Base-by-base conservation (phyloP, 2,329 filamentous ascomycete species). In the Ophiocordyceps unilateralis region DNA sequence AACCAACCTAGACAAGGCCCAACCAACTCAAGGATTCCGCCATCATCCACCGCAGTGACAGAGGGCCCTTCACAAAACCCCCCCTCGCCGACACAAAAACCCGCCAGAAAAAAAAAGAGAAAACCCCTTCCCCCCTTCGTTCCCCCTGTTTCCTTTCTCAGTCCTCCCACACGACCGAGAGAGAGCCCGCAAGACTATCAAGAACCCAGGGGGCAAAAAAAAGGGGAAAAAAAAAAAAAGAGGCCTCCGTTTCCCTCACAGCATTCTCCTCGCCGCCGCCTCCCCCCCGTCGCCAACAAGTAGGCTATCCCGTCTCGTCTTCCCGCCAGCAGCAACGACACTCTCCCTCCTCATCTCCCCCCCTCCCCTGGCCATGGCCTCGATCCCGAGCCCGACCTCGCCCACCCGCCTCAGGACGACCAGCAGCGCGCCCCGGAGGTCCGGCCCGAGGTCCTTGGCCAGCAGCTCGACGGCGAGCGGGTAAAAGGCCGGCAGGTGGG, bases 381-480 rank as follows among this genome's bases (percentile, higher is more conserved):
- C 63, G 42, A 78, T 74, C 3, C 74, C 76, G 1, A 81, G 58
- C 17, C 67, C 71, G 3, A 83, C 76, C 62, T 96, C 89, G 42
- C 91, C 93, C 1, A 96, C 81, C 32, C 88, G 72, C 51, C 81
- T 72, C 47, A 95, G 68, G 21, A 96, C 70, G 1, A 76, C 72
- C 47, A 94, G 78, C 37, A 98, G 69, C 1, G 84, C 82, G 10
- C 76, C 63, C 47, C 93, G 76, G 26, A 96, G 68, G 49, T 98
- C 91, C 2, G 71, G 58, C 11, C 78, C 84, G 51, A 95, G 71
- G 50, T 96, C 89, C 47, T 85, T 83, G 48, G 73, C 76, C 44
- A 98, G 67, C 15, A 98, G 65, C 43, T 93, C 87, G 0, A 96
- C 78, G 4, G 79, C 76, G 15, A 95, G 67, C 3, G 88, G 86